These are phyloP conservation scores for Stephania japonica DNA, from an alignment of 164 flowering plant genomes.

Conservation along the genomic window DNA sequence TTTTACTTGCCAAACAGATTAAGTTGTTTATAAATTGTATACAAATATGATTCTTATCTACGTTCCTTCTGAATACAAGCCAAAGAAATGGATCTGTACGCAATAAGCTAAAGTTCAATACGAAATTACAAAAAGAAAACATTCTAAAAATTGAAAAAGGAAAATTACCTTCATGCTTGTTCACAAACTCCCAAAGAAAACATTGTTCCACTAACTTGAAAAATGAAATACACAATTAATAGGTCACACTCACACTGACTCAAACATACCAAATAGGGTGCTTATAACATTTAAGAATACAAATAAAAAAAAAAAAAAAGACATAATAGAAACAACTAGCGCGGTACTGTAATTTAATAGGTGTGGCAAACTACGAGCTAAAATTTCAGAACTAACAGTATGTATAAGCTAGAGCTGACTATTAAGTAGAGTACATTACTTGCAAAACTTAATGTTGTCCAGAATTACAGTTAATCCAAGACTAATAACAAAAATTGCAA, in stretches of 20 bases:
- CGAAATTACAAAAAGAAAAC: not conserved
- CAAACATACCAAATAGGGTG: too few relatives aligned
- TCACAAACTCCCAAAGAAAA: not conserved
- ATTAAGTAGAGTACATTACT: not conserved
- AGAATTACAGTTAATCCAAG: not conserved
- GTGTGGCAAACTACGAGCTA: too few relatives aligned
- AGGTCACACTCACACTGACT: too few relatives aligned
- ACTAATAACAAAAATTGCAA: not conserved
- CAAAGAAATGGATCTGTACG: not conserved
- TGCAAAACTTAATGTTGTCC: not conserved
- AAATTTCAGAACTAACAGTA: not conserved
- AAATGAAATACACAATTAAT: not conserved
- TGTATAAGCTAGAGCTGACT: not conserved
- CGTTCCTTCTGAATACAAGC: not conserved
- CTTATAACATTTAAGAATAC: too few relatives aligned
- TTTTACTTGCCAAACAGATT: too few relatives aligned
- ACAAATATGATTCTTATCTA: not conserved
- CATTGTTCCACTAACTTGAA: not conserved
- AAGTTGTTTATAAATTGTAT: too few relatives aligned
- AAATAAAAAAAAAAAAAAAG: too few relatives aligned
- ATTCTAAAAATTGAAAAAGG: not conserved
- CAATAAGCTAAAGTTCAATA: not conserved
- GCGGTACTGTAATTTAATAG: too few relatives aligned
- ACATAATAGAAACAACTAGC: too few relatives aligned
- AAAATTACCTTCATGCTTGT: not conserved